Conservation (phyloP, 441 rosid species). For the Aleurites moluccanus region DNA sequence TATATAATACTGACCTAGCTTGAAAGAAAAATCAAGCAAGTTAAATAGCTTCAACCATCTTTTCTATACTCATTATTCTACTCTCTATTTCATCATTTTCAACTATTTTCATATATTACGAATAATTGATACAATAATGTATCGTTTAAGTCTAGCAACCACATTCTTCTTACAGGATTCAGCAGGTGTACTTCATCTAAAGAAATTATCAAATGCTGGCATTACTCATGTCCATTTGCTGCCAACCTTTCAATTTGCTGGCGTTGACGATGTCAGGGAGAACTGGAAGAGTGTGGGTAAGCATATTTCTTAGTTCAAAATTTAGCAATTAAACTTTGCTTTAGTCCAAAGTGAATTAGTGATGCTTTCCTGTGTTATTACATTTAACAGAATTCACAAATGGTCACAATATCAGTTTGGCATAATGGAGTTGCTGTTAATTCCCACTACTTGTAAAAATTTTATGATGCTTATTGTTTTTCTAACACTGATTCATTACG, state of each 20-base stretch:
- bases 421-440: not conserved
- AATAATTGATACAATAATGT: constrained; percentile 3
- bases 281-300: constrained; percentile 87
- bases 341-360: not conserved
- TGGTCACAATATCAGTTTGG: not conserved
- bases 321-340: not conserved
- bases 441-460: not conserved
- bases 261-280: constrained; percentile 78
- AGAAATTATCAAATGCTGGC: constrained; percentile 85
- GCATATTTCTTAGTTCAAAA: constrained; percentile 20
- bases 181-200: constrained; percentile 73
- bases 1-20: too few relatives aligned
- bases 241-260: constrained; percentile 89
- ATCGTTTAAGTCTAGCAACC: constrained; percentile 18
- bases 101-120: constrained; percentile 3
- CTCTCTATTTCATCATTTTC: too few relatives aligned
- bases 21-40: too few relatives aligned
- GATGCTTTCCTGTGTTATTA: not conserved
- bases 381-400: not conserved
- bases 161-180: constrained; percentile 59
- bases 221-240: constrained; percentile 88
- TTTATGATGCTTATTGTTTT: not conserved
- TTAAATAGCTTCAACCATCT: too few relatives aligned
- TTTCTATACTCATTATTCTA: too few relatives aligned
- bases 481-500: not conserved